Base-by-base conservation (phyloP, 2,329 filamentous ascomycete species). In the Aspergillus melleus region DNA sequence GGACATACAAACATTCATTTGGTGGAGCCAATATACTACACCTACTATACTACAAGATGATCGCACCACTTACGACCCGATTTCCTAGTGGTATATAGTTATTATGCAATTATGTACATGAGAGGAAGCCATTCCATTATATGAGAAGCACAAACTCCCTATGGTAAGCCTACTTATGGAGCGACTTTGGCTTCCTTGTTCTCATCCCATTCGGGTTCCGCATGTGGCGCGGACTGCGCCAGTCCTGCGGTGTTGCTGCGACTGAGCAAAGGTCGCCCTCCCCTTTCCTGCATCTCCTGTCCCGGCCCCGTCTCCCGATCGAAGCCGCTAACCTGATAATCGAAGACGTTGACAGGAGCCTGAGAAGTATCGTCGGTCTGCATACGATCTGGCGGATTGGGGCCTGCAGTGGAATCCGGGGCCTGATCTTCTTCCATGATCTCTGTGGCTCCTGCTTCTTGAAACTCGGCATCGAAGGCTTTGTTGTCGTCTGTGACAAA, bases 401-500 rank as follows among this genome's bases (percentile, higher is more conserved):
- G 19, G 12, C 9, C 30, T 10, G 54, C 20, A 36, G n/a, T 44
- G 22, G 22, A 26, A 29, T 50, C 46, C 24, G 26, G 51, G 24
- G 49, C 19, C 39, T 59, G 57, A 3, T 52, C 39, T 16, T 58
- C 57, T 16, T 55, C 36, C 16, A 54, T 11, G 22, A 58, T 30
- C 4, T 30, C 54, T 63, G 22, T 61, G 53, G 12, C 61, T 16
- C 70, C 59, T n/a, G 68, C 62, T 20, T 68, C 68, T 22, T 70
- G 60, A 54, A 74, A 69, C 54, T 79, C 77, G 1, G 65, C 61
- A 24, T 72, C 70, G 57, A 81, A 81, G 19, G 70, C 66, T 54
- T 72, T 64, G 51, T 83, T 84, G 64, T 85, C 83, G 49, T 71
- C 72, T 36, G 79, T 75, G n/a, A 84, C 78, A 59, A 85, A 84